Conservation (phyloP, 1,284 basidiomycete species). For the Vanrija sp. region DNA sequence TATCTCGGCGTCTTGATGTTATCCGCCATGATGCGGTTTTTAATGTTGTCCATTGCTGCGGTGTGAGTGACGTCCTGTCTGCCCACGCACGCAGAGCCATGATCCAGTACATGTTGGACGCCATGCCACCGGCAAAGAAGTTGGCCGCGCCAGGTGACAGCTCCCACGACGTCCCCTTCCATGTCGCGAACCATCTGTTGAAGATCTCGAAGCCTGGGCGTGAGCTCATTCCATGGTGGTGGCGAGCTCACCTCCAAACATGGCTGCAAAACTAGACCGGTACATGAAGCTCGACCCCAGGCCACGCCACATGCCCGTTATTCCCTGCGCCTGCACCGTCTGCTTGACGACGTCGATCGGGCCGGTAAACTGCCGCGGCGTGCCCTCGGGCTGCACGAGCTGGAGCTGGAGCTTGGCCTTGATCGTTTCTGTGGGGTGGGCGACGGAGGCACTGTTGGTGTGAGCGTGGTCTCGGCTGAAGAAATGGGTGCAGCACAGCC, state of each 20-base stretch:
- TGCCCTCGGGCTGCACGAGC: conserved; percentile 31
- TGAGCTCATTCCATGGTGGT: background rate
- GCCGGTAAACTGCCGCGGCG: conserved; percentile 34
- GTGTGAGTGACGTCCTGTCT: background rate
- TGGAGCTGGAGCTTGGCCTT: conserved; percentile 49
- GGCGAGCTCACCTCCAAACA: conserved; percentile 44
- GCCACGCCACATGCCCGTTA: conserved; percentile 47
- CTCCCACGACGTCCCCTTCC: conserved; percentile 45
- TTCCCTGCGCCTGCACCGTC: conserved; percentile 38
- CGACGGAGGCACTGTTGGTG: conserved; percentile 35
- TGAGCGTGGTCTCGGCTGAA: conserved; percentile 3
- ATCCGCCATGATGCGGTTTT: conserved; percentile 49
- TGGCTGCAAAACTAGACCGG: conserved; percentile 43
- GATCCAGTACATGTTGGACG: conserved; percentile 47
- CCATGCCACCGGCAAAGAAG: conserved; percentile 48
- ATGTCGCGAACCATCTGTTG: conserved; percentile 43
- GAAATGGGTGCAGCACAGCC: background rate
- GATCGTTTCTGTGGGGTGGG: conserved; percentile 49
- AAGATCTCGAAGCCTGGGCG: conserved; percentile 46
- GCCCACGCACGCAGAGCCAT: conserved; percentile 39
- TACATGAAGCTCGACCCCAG: conserved; percentile 46
- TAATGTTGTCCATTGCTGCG: conserved; percentile 46
- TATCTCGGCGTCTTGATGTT: conserved; percentile 41
- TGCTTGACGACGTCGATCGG: conserved; percentile 46
- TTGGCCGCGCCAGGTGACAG: conserved; percentile 40